Percentiles rank a stretch among this genome's conserved stretches.
Evolutionary conservation across 352 stramenopile species (phyloP).

Genomic region (Phytophthora tentaculata): DNA sequence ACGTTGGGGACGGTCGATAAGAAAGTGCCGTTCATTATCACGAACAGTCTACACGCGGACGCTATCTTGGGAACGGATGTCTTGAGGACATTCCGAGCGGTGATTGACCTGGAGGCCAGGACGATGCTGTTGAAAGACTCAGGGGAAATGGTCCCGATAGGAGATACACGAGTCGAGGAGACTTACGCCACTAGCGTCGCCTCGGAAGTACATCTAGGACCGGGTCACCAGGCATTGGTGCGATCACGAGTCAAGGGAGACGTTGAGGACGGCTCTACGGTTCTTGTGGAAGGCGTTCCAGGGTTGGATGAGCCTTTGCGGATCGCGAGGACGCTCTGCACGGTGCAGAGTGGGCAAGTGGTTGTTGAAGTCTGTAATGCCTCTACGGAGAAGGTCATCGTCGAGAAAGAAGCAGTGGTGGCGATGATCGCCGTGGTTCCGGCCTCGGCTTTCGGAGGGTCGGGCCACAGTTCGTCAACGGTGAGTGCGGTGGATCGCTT

Average conservation of each 20-base stretch:
- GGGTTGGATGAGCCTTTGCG: not conserved
- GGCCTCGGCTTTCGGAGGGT: not conserved
- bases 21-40: not conserved
- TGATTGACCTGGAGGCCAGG: not conserved
- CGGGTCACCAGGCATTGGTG: not conserved
- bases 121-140: not conserved
- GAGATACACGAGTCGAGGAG: not conserved
- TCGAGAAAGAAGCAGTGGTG: not conserved
- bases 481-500: too few relatives aligned
- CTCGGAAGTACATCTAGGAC: not conserved
- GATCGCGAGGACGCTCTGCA: not conserved
- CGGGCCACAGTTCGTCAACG: too few relatives aligned
- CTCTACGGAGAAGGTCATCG: not conserved
- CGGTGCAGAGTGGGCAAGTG: not conserved
- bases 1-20: not conserved
- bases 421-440: not conserved
- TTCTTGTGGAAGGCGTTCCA: not conserved
- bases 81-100: not conserved
- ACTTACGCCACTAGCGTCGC: not conserved
- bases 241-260: not conserved
- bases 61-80: not conserved
- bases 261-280: not conserved
- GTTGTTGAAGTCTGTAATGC: not conserved
- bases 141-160: not conserved
- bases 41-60: not conserved